These are phyloP conservation scores for Sporothrix luriei DNA, from an alignment of 2,329 filamentous ascomycete genomes.

Conservation along the genomic window DNA sequence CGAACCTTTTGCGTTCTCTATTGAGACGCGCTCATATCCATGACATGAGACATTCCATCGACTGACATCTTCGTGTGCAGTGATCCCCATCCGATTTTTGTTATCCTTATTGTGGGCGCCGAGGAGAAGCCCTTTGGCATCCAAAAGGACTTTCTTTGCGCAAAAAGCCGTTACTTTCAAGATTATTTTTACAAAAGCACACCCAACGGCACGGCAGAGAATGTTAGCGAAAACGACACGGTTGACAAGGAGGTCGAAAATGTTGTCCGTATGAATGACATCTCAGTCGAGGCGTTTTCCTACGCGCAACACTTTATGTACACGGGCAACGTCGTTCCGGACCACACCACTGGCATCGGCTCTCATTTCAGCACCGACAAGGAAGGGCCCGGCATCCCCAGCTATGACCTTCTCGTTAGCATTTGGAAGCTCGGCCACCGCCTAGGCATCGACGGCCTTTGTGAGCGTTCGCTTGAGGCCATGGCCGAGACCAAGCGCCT, in stretches of 20 bases:
- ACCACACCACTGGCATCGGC: neutral
- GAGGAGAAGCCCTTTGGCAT: slow-evolving; percentile 59
- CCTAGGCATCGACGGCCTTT: slow-evolving; percentile 58
- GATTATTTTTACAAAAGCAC: slow-evolving; percentile 46
- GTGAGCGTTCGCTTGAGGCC: slow-evolving; percentile 57
- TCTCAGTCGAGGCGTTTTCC: slow-evolving; percentile 56
- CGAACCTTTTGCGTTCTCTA: too few species aligned
- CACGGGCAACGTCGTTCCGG: slow-evolving; percentile 52
- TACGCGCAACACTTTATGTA: slow-evolving; percentile 59
- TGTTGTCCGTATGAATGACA: slow-evolving; percentile 54
- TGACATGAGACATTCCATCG: neutral
- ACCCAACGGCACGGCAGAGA: neutral
- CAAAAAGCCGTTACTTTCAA: slow-evolving; percentile 54
- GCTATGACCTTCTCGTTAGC: slow-evolving; percentile 58
- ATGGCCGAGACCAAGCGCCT: slow-evolving; percentile 60
- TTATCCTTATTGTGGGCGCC: slow-evolving; percentile 57
- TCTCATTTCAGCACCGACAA: neutral
- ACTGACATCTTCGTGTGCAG: slow-evolving; percentile 41
- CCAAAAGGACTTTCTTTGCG: slow-evolving; percentile 61
- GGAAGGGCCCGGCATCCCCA: slow-evolving; percentile 48
- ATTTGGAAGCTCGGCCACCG: slow-evolving; percentile 60
- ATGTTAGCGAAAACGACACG: neutral
- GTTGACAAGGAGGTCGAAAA: slow-evolving; percentile 48
- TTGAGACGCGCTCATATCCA: neutral
- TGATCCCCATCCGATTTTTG: slow-evolving; percentile 58